phyloP scores from a whole-genome alignment of 2,329 filamentous ascomycete species.

The Mollisiaceae sp. region DNA sequence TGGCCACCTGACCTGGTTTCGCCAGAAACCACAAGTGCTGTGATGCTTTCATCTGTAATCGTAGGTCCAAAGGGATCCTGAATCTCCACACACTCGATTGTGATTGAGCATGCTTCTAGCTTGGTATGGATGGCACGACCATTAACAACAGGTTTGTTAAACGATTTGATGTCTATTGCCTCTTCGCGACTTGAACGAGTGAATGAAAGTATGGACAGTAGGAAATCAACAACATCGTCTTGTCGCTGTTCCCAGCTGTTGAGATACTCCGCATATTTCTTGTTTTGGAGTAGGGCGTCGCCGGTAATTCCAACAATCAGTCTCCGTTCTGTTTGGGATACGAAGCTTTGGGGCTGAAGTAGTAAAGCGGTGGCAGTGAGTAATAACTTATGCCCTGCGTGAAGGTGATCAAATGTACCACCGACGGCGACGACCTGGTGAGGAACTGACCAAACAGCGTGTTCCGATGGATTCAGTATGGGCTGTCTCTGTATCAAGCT shows the following conservation, averaged over 20 bases:
- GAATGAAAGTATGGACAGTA: slow-evolving; percentile 64
- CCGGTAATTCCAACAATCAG: slow-evolving; percentile 88
- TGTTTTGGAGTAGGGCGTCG: slow-evolving; percentile 83
- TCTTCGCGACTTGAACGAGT: slow-evolving; percentile 45
- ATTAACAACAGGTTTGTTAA: slow-evolving; percentile 43
- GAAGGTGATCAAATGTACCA: slow-evolving; percentile 95
- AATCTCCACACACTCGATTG: slow-evolving; percentile 82
- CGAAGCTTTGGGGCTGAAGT: slow-evolving; percentile 54
- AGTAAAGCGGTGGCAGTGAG: slow-evolving; percentile 85
- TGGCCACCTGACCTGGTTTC: slow-evolving; percentile 86
- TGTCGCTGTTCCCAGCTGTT: slow-evolving; percentile 82
- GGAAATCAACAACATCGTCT: slow-evolving; percentile 70
- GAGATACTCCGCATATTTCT: slow-evolving; percentile 82
- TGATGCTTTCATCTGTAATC: slow-evolving; percentile 78
- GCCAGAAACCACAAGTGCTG: slow-evolving; percentile 82
- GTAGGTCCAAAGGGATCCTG: slow-evolving; percentile 91
- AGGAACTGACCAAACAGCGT: slow-evolving; percentile 25
- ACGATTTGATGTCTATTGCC: slow-evolving; percentile 39
- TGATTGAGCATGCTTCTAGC: slow-evolving; percentile 64
- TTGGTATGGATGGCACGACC: slow-evolving; percentile 59
- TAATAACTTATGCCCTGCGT: slow-evolving; percentile 94
- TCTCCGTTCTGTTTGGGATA: slow-evolving; percentile 51
- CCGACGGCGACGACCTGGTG: slow-evolving; percentile 78
- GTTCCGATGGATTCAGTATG: not conserved
- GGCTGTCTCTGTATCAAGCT: slow-evolving; percentile 46